Base-by-base conservation (phyloP, 2,329 filamentous ascomycete species). In the Scytalidium lignicola region DNA sequence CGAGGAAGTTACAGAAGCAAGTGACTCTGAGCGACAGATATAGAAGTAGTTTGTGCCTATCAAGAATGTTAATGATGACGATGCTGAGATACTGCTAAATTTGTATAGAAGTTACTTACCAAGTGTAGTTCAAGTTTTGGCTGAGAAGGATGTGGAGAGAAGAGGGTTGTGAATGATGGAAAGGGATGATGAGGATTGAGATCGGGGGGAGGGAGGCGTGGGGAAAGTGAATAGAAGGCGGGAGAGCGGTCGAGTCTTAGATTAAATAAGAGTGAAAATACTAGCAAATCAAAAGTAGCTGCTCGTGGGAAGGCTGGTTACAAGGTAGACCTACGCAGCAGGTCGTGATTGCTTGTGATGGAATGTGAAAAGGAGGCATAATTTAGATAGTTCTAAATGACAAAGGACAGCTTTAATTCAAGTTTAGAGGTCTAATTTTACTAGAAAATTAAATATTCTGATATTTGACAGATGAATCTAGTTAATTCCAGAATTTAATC, bases 241-340 rank as follows among this genome's bases (percentile, higher is more conserved):
- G 32, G 15, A 48, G 23, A 47, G 39, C 26, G 22, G 22, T 43
- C 42, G 22, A 29, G 42, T 47, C 26, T 47, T 21, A 19, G 19
- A n/a, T 19, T 43, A 20, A 42, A 47, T 32, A 29, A 7, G 32
- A n/a, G 32, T 13, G 32, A 37, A 37, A 4, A 37, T 9, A 17
- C n/a, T 37, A 37, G 32, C 32, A 17, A 37, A 15, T 37, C 12
- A 37, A 37, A 37, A 37, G 32, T 37, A 37, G 32, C 32, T 9
- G 32, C n/a, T 17, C 15, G 32, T 37, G 32, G 6, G 12, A 37
- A 37, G 32, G 32, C 12, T 37, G 12, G 12, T 13, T 17, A 13
- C 6, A 13, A 37, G 4, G n/a, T 37, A 17, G 12, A 37, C 15
- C 15, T 37, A 13, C 32, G 32, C 10, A 5, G 32, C 10, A 9